phyloP scores from a whole-genome alignment of 1,284 basidiomycete species.

The Leccinum solheimii region DNA sequence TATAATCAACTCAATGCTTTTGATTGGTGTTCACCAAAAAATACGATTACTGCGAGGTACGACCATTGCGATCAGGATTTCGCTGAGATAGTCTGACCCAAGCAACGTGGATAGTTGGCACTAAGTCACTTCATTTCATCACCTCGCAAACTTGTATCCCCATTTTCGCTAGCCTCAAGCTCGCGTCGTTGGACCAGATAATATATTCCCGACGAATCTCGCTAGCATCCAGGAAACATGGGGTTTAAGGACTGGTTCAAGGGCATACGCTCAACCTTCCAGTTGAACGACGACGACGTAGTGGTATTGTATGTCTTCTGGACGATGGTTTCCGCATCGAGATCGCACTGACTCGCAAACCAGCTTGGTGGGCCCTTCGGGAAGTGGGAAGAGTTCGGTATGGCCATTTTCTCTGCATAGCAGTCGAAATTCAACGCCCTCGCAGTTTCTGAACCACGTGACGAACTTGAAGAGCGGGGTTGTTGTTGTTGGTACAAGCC shows the following conservation, averaged over 20 bases:
- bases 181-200: background rate
- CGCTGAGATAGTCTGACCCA: background rate
- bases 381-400: slow-evolving; percentile 23
- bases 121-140: background rate
- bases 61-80: background rate
- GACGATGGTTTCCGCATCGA: background rate
- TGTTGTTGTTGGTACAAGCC: background rate
- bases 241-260: background rate
- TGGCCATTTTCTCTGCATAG: background rate
- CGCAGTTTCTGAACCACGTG: slow-evolving; percentile 16
- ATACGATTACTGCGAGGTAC: background rate
- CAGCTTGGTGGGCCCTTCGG: slow-evolving; percentile 26
- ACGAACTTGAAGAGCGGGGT: background rate
- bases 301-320: slow-evolving; percentile 23
- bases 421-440: background rate
- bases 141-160: background rate
- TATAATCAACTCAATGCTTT: background rate
- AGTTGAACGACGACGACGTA: slow-evolving; percentile 14
- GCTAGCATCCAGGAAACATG: background rate
- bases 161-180: background rate
- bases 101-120: too few relatives aligned
- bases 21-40: background rate
- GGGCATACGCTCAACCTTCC: background rate
- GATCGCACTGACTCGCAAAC: slow-evolving; percentile 8
- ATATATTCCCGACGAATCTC: background rate